A percentile compares a stretch with the other conserved stretches of the same genome.
These are phyloP conservation scores for Arthrocladium fulminans DNA, from an alignment of 2,329 filamentous ascomycete species.

Conservation along the genomic window DNA sequence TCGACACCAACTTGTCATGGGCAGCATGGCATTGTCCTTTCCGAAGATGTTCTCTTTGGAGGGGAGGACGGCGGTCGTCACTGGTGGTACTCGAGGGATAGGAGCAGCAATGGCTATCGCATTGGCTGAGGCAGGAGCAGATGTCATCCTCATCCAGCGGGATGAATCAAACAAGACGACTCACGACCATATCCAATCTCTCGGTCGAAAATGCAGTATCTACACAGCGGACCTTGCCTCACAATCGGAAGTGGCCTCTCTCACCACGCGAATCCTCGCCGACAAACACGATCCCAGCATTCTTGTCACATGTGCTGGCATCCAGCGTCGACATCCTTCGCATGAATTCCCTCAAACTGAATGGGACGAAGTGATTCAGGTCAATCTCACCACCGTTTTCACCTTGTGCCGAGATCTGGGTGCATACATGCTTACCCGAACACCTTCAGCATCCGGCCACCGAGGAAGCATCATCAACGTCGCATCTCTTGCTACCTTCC, in stretches of 20 bases:
- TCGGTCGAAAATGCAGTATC: constrained; percentile 35
- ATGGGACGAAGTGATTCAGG: constrained; percentile 74
- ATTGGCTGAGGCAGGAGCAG: constrained; percentile 40
- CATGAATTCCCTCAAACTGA: constrained; percentile 67
- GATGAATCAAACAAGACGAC: constrained; percentile 42
- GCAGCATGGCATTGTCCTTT: constrained; percentile 4
- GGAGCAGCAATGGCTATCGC: constrained; percentile 40
- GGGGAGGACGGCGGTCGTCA: constrained; percentile 38
- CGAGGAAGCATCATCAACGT: constrained; percentile 63
- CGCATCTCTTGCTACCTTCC: constrained; percentile 70
- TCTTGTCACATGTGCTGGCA: constrained; percentile 77
- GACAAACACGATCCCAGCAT: constrained; percentile 57
- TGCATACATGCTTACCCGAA: constrained; percentile 62
- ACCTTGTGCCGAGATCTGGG: constrained; percentile 67
- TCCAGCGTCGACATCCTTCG: constrained; percentile 69
- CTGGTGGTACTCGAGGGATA: constrained; percentile 40
- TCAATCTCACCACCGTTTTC: constrained; percentile 79
- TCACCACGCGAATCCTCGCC: constrained; percentile 32
- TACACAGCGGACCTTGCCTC: constrained; percentile 37
- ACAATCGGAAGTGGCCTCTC: constrained; percentile 32
- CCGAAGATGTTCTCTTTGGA: constrained; percentile 22
- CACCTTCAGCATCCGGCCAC: constrained; percentile 21
- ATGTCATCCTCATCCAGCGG: constrained; percentile 34
- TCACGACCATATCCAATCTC: constrained; percentile 30
- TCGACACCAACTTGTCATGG: not conserved